Evolutionary conservation across 148 eudicot genomes (phyloP).

Genomic region (Rhododendron griersonianum): DNA sequence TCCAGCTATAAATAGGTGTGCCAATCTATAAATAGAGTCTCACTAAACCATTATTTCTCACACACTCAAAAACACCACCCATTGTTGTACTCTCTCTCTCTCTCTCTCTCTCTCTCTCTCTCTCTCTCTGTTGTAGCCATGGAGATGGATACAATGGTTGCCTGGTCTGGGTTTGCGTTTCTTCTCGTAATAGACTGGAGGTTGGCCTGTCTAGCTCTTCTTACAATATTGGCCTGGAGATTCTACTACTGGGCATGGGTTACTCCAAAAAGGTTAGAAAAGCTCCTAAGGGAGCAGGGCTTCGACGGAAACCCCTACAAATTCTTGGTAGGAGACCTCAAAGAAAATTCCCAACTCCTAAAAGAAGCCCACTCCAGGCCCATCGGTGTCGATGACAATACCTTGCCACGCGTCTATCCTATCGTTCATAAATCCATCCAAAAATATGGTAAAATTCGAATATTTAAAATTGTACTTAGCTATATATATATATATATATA

Average conservation of each 20-base stretch:
- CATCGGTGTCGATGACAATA: background rate
- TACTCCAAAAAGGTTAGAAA: slow-evolving; percentile 11
- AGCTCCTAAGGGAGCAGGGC: slow-evolving; percentile 13
- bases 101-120: background rate
- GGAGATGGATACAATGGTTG: background rate
- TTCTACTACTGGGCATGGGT: no score
- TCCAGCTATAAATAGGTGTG: no score
- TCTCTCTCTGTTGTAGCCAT: background rate
- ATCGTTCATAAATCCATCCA: background rate
- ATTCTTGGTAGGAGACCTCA: slow-evolving; percentile 9
- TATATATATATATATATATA: no score
- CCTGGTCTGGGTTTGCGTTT: background rate
- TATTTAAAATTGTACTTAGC: no score
- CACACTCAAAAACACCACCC: no score
- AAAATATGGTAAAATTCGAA: no score
- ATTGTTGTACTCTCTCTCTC: no score
- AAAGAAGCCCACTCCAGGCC: slow-evolving; percentile 14
- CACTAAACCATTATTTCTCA: no score
- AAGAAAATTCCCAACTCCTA: background rate
- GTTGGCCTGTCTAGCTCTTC: background rate
- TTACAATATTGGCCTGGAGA: slow-evolving; percentile 2
- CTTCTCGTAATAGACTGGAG: background rate
- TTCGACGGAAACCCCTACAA: slow-evolving; percentile 13
- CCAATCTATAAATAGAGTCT: no score
- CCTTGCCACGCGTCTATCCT: slow-evolving; percentile 8